Conservation (phyloP, 495 filamentous ascomycete species). For the Hapsidospora chrysogenum region DNA sequence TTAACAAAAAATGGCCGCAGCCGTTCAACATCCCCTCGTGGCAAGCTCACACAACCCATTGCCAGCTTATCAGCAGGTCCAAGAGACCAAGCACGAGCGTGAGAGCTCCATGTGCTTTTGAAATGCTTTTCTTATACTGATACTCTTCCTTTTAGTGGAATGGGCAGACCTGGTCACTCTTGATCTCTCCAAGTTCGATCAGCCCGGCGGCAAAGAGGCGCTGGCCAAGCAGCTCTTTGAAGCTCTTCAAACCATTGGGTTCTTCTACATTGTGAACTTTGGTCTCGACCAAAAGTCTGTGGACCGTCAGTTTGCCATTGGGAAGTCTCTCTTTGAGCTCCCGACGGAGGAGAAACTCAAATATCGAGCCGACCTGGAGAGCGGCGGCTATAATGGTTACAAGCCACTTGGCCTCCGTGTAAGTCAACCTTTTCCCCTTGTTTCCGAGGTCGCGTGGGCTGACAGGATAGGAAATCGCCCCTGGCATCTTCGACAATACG, state of each 20-base stretch:
- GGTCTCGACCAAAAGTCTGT: slow-evolving; percentile 41
- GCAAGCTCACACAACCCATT: no score
- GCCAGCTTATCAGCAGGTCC: slow-evolving; percentile 21
- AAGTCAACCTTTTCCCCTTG: no score
- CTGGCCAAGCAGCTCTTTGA: slow-evolving; percentile 39
- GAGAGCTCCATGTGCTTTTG: slow-evolving; percentile 1
- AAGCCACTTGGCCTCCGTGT: slow-evolving; percentile 10
- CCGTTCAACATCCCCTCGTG: no score
- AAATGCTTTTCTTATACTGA: slow-evolving; percentile 1
- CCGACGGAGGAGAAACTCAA: slow-evolving; percentile 29
- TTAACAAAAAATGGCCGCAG: no score
- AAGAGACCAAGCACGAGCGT: slow-evolving; percentile 21
- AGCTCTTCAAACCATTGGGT: slow-evolving; percentile 37
- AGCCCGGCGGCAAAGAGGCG: slow-evolving; percentile 34
- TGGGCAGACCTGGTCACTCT: slow-evolving; percentile 43
- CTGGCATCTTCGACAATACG: slow-evolving; percentile 27
- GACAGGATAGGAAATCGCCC: slow-evolving; percentile 18
- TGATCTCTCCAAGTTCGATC: slow-evolving; percentile 35
- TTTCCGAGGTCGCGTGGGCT: slow-evolving; percentile 9
- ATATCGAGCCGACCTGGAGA: slow-evolving; percentile 13
- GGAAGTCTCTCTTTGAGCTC: slow-evolving; percentile 36
- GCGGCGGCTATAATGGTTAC: slow-evolving; percentile 16
- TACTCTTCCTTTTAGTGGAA: slow-evolving; percentile 14
- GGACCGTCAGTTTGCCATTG: slow-evolving; percentile 41
- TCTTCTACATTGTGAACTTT: slow-evolving; percentile 45